Base-by-base conservation (phyloP, 2,329 filamentous ascomycete genomes). In the Hortaea werneckii region DNA sequence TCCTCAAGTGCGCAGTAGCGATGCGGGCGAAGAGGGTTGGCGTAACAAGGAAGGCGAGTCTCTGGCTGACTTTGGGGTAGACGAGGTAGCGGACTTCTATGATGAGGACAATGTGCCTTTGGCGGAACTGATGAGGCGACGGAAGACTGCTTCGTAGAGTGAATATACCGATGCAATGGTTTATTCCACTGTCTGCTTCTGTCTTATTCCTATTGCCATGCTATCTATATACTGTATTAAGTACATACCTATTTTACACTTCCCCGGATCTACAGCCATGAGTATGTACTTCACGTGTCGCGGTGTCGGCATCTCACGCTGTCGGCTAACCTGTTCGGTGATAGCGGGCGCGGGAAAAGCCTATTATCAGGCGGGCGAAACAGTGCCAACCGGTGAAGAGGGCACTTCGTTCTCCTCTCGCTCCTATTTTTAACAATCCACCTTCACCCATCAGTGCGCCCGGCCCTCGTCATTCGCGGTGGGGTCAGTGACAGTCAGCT, bases 11-110 rank as follows among this genome's bases (percentile, higher is more conserved):
- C 41, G 27, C n/a, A 43, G 56, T 37, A 55, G 72, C 52, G 49
- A 57, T 38, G 55, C 72, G 50, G 77, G 75, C 5, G 72, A 77
- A 56, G 73, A 74, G 37, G 75, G 69, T 5, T 92, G 85, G 85
- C 78, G 74, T 0, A 90, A 89, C 54, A 73, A 78, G 0, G 85
- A 90, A 43, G 86, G 85, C 1, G 84, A 90, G 58, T 71, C 79
- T 30, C 65, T 92, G 42, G 72, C 76, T 37, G 86, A 92, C 57
- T 92, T 82, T 58, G 86, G 86, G 1, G 85, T 92, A 0, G 86
- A 90, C 54, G 83, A 87, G 57, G 83, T 85, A 10, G 76, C 75
- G 0, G 82, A 87, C 50, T 81, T 81, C 40, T 77, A 79, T 28
- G 73, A 79, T 53, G 78, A 80, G 51, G 79, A 82, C 49, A 80